Conservation (phyloP, 371 early-diverging fungal species). For the Lichtheimia ornata region DNA sequence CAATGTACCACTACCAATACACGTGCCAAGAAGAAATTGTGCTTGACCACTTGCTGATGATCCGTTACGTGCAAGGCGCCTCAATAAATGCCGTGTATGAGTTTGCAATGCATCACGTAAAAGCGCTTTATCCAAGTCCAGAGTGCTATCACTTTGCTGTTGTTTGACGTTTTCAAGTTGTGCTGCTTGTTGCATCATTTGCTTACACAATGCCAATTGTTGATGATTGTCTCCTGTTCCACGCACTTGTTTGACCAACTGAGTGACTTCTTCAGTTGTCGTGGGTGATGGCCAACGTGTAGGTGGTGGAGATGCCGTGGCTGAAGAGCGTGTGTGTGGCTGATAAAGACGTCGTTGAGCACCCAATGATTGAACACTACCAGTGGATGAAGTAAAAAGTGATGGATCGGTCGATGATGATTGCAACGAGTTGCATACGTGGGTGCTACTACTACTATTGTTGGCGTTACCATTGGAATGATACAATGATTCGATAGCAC, state of each 20-base stretch:
- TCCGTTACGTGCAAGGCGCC: not conserved
- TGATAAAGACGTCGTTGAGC: conserved; percentile 4
- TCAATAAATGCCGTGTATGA: not conserved
- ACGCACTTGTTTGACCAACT: not conserved
- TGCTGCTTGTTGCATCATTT: conserved; percentile 5
- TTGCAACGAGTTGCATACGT: not conserved
- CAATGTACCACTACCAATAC: conserved; percentile 1
- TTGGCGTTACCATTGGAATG: not conserved
- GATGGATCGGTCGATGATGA: conserved; percentile 7
- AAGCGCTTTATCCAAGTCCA: conserved; percentile 3
- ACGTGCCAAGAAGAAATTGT: conserved; percentile 82
- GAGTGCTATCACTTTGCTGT: not conserved
- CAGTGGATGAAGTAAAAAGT: conserved; percentile 7
- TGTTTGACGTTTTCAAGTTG: not conserved
- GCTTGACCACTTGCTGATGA: conserved; percentile 64
- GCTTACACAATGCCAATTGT: conserved; percentile 3
- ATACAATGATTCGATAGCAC: too few relatives aligned
- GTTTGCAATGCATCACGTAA: conserved; percentile 11
- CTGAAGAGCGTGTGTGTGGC: not conserved
- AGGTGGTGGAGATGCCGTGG: not conserved
- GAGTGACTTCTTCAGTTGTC: not conserved
- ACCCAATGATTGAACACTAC: conserved; percentile 8
- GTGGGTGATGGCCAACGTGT: conserved; percentile 8
- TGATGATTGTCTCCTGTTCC: not conserved
- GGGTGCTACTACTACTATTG: not conserved